These are phyloP conservation scores for Sonneratia alba DNA, from an alignment of 345 rosid species.

Conservation along the genomic window DNA sequence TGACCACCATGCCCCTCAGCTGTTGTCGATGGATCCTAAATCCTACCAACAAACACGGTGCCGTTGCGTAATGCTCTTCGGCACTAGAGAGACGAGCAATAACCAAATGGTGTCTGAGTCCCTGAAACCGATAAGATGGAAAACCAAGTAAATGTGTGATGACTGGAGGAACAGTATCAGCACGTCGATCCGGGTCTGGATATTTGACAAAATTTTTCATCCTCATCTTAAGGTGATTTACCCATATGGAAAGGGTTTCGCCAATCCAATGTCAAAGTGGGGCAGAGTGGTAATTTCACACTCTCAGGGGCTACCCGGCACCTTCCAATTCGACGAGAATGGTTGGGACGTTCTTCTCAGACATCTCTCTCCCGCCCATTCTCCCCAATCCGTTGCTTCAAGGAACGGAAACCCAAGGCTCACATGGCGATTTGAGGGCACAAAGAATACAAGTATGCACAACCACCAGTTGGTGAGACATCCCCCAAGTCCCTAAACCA, in stretches of 20 bases:
- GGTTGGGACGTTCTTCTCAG: constrained; percentile 43
- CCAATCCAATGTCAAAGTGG: background rate
- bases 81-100: no score
- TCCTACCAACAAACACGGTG: no score
- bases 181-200: no score
- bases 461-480: constrained; percentile 47
- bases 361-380: constrained; percentile 20
- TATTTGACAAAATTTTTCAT: background rate
- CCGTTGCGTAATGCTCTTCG: no score
- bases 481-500: constrained; percentile 7
- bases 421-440: constrained; percentile 2
- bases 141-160: no score
- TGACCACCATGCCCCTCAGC: background rate
- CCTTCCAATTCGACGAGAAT: constrained; percentile 4
- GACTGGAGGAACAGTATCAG: no score
- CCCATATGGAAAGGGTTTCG: background rate
- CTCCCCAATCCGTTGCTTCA: constrained; percentile 51
- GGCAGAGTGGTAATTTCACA: background rate
- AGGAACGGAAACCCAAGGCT: constrained; percentile 34
- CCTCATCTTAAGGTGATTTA: background rate
- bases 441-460: constrained; percentile 10
- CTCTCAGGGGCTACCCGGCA: background rate
- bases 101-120: no score
- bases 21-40: background rate
- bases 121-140: no score